These are phyloP conservation scores for Fusarium graminum DNA, from an alignment of 2,329 filamentous ascomycete species.

Conservation along the genomic window DNA sequence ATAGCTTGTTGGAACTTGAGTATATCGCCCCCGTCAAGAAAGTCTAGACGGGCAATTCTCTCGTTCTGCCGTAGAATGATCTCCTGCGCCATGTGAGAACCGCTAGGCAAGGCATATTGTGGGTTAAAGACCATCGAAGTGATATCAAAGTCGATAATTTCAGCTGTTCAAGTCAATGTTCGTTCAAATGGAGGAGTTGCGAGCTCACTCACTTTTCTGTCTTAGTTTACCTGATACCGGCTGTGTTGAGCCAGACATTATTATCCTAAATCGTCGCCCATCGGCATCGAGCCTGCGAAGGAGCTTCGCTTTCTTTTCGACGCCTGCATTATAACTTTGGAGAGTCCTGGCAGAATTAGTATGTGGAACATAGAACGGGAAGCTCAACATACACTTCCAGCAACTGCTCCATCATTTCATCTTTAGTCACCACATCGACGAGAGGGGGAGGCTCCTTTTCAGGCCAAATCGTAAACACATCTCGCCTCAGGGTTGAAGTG, in stretches of 20 bases:
- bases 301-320: conserved; percentile 47
- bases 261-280: conserved; percentile 47
- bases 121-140: conserved; percentile 48
- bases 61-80: conserved; percentile 51
- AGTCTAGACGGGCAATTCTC: conserved; percentile 50
- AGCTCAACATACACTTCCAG: conserved; percentile 44
- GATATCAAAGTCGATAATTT: conserved; percentile 53
- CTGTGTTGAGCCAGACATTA: conserved; percentile 46
- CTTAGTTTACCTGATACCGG: conserved; percentile 37
- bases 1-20: conserved; percentile 53
- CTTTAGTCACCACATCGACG: conserved; percentile 51
- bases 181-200: background rate
- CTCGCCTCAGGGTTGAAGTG: conserved; percentile 32
- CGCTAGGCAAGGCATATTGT: conserved; percentile 48
- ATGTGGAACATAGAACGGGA: too few species aligned
- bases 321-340: conserved; percentile 33
- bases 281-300: conserved; percentile 49
- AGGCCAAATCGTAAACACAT: conserved; percentile 51
- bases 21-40: conserved; percentile 45
- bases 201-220: conserved; percentile 38
- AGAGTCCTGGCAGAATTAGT: conserved; percentile 35
- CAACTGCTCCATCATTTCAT: conserved; percentile 53
- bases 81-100: conserved; percentile 39
- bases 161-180: conserved; percentile 39
- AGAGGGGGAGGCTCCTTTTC: conserved; percentile 47